phyloP scores from a whole-genome alignment of 2,329 filamentous ascomycete species.

The Epicoccum nigrum region DNA sequence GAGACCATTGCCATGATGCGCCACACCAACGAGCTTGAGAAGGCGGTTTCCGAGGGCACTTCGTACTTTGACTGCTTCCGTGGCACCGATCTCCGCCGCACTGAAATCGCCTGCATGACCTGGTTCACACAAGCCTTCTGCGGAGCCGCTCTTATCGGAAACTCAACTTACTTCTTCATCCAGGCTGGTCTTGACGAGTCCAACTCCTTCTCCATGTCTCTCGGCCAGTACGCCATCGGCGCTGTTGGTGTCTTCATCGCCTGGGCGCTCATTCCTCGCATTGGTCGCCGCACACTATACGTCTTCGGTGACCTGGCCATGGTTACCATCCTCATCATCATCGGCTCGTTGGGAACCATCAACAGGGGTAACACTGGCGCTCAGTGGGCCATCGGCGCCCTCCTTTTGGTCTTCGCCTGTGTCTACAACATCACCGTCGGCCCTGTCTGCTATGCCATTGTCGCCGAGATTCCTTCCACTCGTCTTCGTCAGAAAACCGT shows the following conservation, averaged over 20 bases:
- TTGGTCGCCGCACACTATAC: conserved; percentile 78
- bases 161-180: conserved; percentile 55
- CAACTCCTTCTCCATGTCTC: conserved; percentile 53
- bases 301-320: conserved; percentile 66
- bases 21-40: conserved; percentile 81
- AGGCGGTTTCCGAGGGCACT: conserved; percentile 68
- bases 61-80: conserved; percentile 85
- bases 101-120: conserved; percentile 67
- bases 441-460: conserved; percentile 87
- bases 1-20: conserved; percentile 86
- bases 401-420: conserved; percentile 57
- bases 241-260: conserved; percentile 72
- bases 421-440: conserved; percentile 87
- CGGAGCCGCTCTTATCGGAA: conserved; percentile 44
- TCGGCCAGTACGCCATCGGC: conserved; percentile 65
- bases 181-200: conserved; percentile 53
- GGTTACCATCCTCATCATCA: conserved; percentile 72
- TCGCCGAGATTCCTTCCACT: conserved; percentile 81
- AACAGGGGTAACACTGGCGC: conserved; percentile 54
- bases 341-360: conserved; percentile 77
- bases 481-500: conserved; percentile 91
- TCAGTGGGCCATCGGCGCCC: conserved; percentile 45
- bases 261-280: conserved; percentile 78
- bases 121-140: conserved; percentile 56
- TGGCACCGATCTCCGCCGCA: conserved; percentile 78